A percentile compares a stretch with the other conserved stretches of the same genome.
phyloP scores from a whole-genome alignment of 352 stramenopile species.

The Pythium pyrilobum region DNA sequence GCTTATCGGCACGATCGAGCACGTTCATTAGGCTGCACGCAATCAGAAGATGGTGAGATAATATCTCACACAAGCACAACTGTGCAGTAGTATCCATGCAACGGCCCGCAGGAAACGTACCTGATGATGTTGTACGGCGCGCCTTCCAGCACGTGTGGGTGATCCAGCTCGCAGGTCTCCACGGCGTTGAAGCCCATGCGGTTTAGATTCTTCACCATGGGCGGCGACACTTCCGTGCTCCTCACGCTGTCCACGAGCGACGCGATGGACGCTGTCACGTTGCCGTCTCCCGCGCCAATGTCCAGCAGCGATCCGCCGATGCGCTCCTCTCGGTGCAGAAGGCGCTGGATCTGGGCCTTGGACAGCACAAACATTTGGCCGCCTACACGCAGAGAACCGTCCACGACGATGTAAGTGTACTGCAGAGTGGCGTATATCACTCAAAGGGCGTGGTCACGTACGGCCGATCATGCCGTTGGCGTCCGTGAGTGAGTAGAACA shows the following conservation, averaged over 20 bases:
- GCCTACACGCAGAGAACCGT: slow-evolving; percentile 24
- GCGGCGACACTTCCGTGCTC: slow-evolving; percentile 68
- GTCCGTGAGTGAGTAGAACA: slow-evolving; percentile 83
- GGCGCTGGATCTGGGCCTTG: slow-evolving; percentile 54
- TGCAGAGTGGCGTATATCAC: not conserved
- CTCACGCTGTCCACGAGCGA: slow-evolving; percentile 64
- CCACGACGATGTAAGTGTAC: too few species aligned
- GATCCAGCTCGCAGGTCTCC: slow-evolving; percentile 61
- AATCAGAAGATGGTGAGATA: too few species aligned
- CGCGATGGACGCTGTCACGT: slow-evolving; percentile 76
- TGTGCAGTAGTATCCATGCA: too few species aligned
- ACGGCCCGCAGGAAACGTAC: too few species aligned
- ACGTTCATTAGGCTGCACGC: slow-evolving; percentile 73
- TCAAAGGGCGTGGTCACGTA: slow-evolving; percentile 25
- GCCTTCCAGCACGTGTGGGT: slow-evolving; percentile 55
- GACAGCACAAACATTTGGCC: slow-evolving; percentile 88
- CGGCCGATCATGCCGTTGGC: slow-evolving; percentile 77
- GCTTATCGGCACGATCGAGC: slow-evolving; percentile 74
- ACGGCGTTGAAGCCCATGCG: slow-evolving; percentile 72
- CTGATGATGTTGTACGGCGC: slow-evolving; percentile 82
- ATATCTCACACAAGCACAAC: too few species aligned
- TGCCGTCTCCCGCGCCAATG: slow-evolving; percentile 79
- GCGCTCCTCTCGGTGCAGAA: slow-evolving; percentile 44
- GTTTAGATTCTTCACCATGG: slow-evolving; percentile 78
- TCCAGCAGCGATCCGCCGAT: slow-evolving; percentile 61